Base-by-base conservation (phyloP, 176 grass and related monocot genomes). In the Cenchrus fungigraminus region DNA sequence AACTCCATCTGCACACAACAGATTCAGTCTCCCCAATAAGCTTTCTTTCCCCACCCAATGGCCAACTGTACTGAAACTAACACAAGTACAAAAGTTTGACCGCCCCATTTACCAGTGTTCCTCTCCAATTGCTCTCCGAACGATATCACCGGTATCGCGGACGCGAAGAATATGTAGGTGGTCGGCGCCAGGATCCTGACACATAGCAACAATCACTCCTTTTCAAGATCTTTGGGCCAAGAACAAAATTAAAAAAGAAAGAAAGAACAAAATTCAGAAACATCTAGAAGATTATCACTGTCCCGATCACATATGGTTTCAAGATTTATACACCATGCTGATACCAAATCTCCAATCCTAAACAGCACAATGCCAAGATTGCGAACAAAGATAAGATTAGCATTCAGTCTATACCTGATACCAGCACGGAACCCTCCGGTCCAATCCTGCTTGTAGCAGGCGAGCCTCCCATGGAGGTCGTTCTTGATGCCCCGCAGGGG, bases 131-230 rank as follows among this genome's bases (percentile, higher is more conserved):
- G 97, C 79, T 99, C 97, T 13, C 97, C 97, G 29, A 99, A 99
- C 12, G 97, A 99, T 85, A 99, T 99, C 70, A 99, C 97, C 8
- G 97, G 97, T 81, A 99, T 99, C 43, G 97, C 97, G 0, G 97
- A 99, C 7, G 97, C 94, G 76, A 99, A 99, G 90, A 99, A 99
- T 88, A 99, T 99, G 83, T 99, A 99, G 7, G 97, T 99, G 16
- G 97, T 99, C 0, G 97, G 97, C 75, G 97, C 97, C 9, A 99
- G 80, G 73, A 99, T 97, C 86, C 97, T 98, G 73, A 81, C 76
- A 85, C 46, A 74, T 14, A 20, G 8, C n/a, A 29, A 31, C 83
- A 15, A 31, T 0, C 16, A 83, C n/a, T 55, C 12, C 80, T 69
- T 63, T 86, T 74, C 81, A 87, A 80, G 85, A 91, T 91, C 81